Base-by-base conservation (phyloP, 2,329 filamentous ascomycete genomes). In the Colletotrichum liaoningense region DNA sequence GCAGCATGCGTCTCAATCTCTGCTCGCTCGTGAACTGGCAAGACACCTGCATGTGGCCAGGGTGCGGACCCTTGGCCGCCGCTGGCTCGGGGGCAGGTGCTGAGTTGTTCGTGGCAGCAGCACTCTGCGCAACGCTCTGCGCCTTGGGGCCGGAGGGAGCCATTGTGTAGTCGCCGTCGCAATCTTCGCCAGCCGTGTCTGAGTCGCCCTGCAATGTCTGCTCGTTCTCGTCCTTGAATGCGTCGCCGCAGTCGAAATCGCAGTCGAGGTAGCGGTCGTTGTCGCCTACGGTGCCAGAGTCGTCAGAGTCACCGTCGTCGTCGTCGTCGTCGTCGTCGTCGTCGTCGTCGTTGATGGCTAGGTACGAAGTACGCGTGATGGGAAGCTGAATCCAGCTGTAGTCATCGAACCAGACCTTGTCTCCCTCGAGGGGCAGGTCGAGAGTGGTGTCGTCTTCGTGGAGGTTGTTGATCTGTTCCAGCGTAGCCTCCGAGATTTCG, bases 1-100 rank as follows among this genome's bases (percentile, higher is more conserved):
- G 87, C 71, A 97, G 88, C 81, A 92, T 92, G 79, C 91, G 90
- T 74, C 95, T 92, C 69, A 98, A 90, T 77, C 91, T 91, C 78
- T 94, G 92, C 80, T 98, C 94, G 76, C 94, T 93, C 75, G 95
- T 90, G 84, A 96, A 98, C 70, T 94, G 94, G 63, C 88, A 85
- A 26, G 86, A 85, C 54, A 86, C 85, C 54, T 84, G 85, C 63
- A 88, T 86, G 76, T 84, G 82, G 75, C 88, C 88, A 2, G 87
- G 86, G 54, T 85, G 84, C 63, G 85, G 85, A 2, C 85, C 85
- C 74, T 76, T 80, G 77, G 75, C 71, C 16, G 72, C 54, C 11
- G 54, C 38, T 4, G 72, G 57, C 42, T 74, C 72, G 16, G 28
- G n/a, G 16, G 57, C 42, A 3, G 64, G 64, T 1, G 64, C 28